Conservation (phyloP, 768 basidiomycete species). For the Russula lepida region DNA sequence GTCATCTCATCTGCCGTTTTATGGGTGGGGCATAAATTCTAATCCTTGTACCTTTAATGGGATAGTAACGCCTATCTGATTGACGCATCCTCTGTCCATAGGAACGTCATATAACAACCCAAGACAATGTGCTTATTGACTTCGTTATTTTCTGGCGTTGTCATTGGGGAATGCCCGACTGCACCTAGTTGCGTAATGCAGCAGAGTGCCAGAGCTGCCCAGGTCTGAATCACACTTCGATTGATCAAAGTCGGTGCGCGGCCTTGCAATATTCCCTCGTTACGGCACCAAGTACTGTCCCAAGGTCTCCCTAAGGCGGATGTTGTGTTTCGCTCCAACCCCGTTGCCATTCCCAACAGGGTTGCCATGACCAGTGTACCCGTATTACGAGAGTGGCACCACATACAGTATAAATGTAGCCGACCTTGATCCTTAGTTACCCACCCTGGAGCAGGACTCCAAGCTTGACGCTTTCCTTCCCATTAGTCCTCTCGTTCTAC, state of each 20-base stretch:
- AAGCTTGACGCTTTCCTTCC: constrained; percentile 2
- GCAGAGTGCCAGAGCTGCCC: background rate
- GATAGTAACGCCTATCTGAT: background rate
- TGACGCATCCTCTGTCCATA: background rate
- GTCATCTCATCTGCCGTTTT: background rate
- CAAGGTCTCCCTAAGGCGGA: no score
- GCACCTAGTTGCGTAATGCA: background rate
- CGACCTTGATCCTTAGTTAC: background rate
- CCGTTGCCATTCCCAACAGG: background rate
- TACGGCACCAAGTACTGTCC: background rate
- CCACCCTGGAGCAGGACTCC: constrained; percentile 8
- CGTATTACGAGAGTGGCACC: background rate
- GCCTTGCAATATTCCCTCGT: background rate
- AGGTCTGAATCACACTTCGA: background rate
- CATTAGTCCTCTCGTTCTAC: background rate
- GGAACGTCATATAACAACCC: background rate
- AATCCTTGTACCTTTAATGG: no score
- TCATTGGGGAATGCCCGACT: background rate
- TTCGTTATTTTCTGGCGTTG: background rate
- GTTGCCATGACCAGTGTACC: background rate
- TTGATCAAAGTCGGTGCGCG: background rate
- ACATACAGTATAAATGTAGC: background rate
- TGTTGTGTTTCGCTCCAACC: background rate
- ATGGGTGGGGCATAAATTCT: no score
- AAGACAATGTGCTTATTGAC: background rate